Evolutionary conservation across 176 grass and related monocot genomes (phyloP), one percentile per base, ranked within the genome.

Genomic region (Guadua angustifolia): DNA sequence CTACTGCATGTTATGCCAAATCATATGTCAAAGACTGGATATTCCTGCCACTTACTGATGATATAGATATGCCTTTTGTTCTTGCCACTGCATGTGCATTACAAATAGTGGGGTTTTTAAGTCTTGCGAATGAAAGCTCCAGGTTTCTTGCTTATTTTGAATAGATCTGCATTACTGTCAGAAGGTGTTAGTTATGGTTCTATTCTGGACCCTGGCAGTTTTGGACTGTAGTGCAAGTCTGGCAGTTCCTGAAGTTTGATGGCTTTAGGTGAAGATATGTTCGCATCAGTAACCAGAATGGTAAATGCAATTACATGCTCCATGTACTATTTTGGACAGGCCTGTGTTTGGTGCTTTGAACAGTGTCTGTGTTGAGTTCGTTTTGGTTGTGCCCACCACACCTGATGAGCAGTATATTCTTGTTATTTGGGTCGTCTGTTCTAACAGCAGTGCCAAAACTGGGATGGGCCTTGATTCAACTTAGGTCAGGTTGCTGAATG

Each of bases 151-250:
- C 29, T 46, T 69, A 36, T 82, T 81, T 82, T 75, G 25, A 33
- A 66, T 44, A 29, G 16, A 40, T 69, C 52, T 82, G 42, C 79
- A 49, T 45, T 69, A 24, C 9, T 33, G 13, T 82, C 47, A 75
- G 71, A 39, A 60, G 9, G 38, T 32, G 10, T 45, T 45, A 25
- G 55, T 24, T 42, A 4, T 82, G 50, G 61, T 69, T 82, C 21
- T 69, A 21, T 82, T 82, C 35, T 75, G 78, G 49, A 59, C 36
- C 18, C 8, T 12, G 4, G 26, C 42, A 38, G 69, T 61, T 67
- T 73, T 75, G 71, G 39, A 42, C 43, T 69, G 35, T 53, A 66
- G 72, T 77, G 53, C 73, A 82, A 58, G 51, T 69, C 75, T 70
- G 36, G 52, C 25, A 69, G 24, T 74, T 57, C 77, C 60, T 78